Base-by-base conservation (phyloP, 108 stramenopile genomes). In the Nitzschia sp. region DNA sequence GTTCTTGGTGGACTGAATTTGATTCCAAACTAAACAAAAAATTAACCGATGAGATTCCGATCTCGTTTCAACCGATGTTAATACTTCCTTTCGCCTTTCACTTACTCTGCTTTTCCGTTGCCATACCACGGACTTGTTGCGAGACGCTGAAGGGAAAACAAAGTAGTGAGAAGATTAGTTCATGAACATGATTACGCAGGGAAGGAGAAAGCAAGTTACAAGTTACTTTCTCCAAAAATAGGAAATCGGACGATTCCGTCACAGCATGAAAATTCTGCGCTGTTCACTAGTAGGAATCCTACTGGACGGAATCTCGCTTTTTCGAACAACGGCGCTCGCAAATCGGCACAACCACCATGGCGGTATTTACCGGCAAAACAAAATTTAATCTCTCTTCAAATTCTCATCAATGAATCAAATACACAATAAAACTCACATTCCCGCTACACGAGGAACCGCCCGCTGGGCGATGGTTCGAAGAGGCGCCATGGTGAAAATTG, bases 1-100 rank as follows among this genome's bases (percentile, higher is more conserved):
- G 86, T 98, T 98, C 79, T 96, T 96, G 45, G 99, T 99, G 1
- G 98, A 96, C 67, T 85, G 80, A 72, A 99, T 99, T 64, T 98
- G 96, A 73, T 91, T 95, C 57, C 64, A 87, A 86, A 97, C 89
- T 93, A 22, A n/a, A 50, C 38, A 41, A 41, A 6, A 41, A 41
- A 41, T 9, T 41, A 41, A 41, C 13, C 9, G 6, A 41, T 9
- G 38, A 41, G 9, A 41, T 41, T 41, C 9, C 38, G 9, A 13
- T 9, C 13, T 41, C 38, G 9, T 41, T 41, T 13, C 9, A 41
- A 13, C 13, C 38, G 13, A 41, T 41, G 38, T 41, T 6, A 6
- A 41, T 13, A 41, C 38, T 13, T 6, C 38, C 9, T 41, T 41
- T 41, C 38, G 13, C 11, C 38, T 11, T 6, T 41, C 38, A 76